These are phyloP conservation scores for Fusarium guadeloupense DNA, from an alignment of 2,329 filamentous ascomycete species.

Conservation along the genomic window DNA sequence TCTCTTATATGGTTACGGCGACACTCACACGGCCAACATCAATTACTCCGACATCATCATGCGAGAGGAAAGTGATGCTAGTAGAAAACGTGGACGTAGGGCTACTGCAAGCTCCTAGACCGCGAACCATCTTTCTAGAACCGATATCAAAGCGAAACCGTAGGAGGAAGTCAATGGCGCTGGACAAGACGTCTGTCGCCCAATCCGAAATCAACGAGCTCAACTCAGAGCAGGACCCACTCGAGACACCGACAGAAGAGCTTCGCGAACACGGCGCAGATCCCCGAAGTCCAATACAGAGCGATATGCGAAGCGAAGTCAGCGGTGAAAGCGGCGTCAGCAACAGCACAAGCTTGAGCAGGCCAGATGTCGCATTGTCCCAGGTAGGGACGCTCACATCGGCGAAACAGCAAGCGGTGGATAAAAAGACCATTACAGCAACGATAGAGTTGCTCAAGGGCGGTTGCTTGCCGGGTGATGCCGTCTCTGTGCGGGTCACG, in stretches of 20 bases:
- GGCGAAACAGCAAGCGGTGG: conserved; percentile 56
- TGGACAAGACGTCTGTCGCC: conserved; percentile 57
- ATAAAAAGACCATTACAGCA: conserved; percentile 83
- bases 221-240: conserved; percentile 49
- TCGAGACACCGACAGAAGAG: conserved; percentile 54
- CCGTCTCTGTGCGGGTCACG: conserved; percentile 79
- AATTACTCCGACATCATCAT: conserved; percentile 81
- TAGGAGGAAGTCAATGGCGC: conserved; percentile 63
- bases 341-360: conserved; percentile 69
- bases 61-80: conserved; percentile 82
- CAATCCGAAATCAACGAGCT: conserved; percentile 52
- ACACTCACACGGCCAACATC: conserved; percentile 89
- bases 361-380: conserved; percentile 54
- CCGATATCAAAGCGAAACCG: conserved; percentile 78
- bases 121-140: conserved; percentile 86
- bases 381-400: conserved; percentile 46
- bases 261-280: conserved; percentile 49
- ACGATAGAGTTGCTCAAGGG: conserved; percentile 84
- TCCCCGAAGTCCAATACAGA: conserved; percentile 55
- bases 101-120: conserved; percentile 75
- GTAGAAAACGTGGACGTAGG: conserved; percentile 88
- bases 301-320: conserved; percentile 71
- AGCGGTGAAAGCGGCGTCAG: conserved; percentile 77
- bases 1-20: conserved; percentile 89
- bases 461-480: conserved; percentile 87